Conservation (phyloP, 306 rosid species). For the Cicer judaicum region DNA sequence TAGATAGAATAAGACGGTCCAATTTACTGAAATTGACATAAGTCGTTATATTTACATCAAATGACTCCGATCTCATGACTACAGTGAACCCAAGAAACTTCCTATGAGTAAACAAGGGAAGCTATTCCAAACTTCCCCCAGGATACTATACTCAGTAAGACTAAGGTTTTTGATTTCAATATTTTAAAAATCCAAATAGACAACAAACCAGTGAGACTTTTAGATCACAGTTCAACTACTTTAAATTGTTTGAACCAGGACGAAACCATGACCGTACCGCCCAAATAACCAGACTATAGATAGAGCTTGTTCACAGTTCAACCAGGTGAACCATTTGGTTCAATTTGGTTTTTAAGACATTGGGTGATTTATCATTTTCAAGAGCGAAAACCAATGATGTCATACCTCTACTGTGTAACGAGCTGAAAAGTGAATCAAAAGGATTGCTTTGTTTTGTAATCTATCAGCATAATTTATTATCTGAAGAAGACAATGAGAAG, state of each 20-base stretch:
- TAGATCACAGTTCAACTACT: too few species aligned
- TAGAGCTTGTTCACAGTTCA: too few species aligned
- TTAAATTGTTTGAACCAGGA: too few species aligned
- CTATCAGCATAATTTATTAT: slow-evolving; percentile 67
- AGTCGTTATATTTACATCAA: background rate
- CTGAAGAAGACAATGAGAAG: slow-evolving; percentile 52
- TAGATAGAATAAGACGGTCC: background rate
- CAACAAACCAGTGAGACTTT: too few species aligned
- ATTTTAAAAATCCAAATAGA: too few species aligned
- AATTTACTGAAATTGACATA: background rate
- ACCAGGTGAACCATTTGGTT: too few species aligned
- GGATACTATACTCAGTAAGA: background rate
- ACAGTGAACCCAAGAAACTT: background rate
- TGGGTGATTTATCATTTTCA: slow-evolving; percentile 18
- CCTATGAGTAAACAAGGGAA: slow-evolving; percentile 8
- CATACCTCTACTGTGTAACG: slow-evolving; percentile 71
- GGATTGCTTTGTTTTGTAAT: slow-evolving; percentile 81
- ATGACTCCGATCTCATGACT: background rate
- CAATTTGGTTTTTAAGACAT: too few species aligned
- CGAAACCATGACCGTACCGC: too few species aligned
- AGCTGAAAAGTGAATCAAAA: slow-evolving; percentile 92
- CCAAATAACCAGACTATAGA: too few species aligned
- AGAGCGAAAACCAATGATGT: slow-evolving; percentile 4
- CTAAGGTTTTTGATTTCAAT: slow-evolving; percentile 3
- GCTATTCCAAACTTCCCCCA: background rate